Evolutionary conservation across 1,284 basidiomycete genomes (phyloP), one percentile per base, ranked within the genome.

Genomic region (Hymenochaete sp.): DNA sequence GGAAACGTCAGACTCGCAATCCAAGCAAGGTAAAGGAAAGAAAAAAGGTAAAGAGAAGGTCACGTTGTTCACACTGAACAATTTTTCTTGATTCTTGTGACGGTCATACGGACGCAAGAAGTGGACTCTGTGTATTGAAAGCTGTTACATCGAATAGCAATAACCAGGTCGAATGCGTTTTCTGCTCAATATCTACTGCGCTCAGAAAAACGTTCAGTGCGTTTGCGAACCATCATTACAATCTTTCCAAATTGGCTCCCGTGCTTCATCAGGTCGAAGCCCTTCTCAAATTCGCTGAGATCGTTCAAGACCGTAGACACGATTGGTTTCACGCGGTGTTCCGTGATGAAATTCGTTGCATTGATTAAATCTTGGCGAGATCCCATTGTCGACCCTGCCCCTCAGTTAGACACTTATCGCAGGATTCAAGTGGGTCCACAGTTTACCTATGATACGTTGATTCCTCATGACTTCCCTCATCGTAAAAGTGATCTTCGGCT

Each of bases 41-140:
- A 77, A 79, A 0, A 87, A 86, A 61, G 81, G 80, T 2, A 91
- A 90, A 60, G 74, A 79, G 59, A 91, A 91, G 63, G 85, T 92
- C 67, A 82, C 79, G 16, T 61, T 93, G 55, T 91, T 92, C 57
- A 85, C 67, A 13, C 44, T 70, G 8, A 54, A 54, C 21, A 42
- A 52, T 4, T 56, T 56, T 43, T 54, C 55, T 9, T 47, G 51
- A 16, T 55, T n/a, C n/a, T n/a, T n/a, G n/a, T n/a, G n/a, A n/a
- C n/a, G n/a, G n/a, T n/a, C n/a, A n/a, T n/a, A n/a, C n/a, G n/a
- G n/a, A n/a, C n/a, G n/a, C n/a, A n/a, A n/a, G n/a, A n/a, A n/a
- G n/a, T n/a, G n/a, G n/a, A n/a, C n/a, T n/a, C n/a, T n/a, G n/a
- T n/a, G 21, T 16, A n/a, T 19, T 5, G 13, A 5, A 5, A 35